These are phyloP conservation scores for Saitoella complicata DNA, from an alignment of 805 yeast species.

Conservation along the genomic window DNA sequence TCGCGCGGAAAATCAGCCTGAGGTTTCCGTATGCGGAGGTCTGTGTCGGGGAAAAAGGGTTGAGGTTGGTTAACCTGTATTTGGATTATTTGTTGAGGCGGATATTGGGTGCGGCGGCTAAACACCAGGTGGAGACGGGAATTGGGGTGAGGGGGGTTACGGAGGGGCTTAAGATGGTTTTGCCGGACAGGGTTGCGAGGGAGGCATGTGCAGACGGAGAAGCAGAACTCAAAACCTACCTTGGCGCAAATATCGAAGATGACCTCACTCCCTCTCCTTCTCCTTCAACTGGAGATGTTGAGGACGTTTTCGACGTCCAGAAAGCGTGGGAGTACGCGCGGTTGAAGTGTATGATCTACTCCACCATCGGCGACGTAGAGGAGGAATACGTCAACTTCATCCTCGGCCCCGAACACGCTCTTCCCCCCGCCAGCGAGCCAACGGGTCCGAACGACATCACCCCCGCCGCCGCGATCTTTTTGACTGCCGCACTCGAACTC, in stretches of 20 bases:
- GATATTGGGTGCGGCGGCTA: not conserved
- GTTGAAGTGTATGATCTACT: slow-evolving; percentile 7
- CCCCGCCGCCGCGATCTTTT: slow-evolving; percentile 5
- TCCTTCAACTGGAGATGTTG: not conserved
- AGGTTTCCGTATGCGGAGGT: too few relatives aligned
- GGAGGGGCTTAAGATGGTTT: not conserved
- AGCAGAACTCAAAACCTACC: slow-evolving; percentile 5
- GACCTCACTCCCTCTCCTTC: slow-evolving; percentile 1
- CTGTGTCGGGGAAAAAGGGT: too few relatives aligned
- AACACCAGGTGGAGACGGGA: too few relatives aligned
- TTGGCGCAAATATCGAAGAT: not conserved
- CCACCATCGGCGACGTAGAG: slow-evolving; percentile 7
- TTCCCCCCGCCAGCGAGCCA: not conserved
- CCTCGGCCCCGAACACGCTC: not conserved
- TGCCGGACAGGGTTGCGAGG: slow-evolving; percentile 5
- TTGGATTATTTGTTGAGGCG: slow-evolving; percentile 2
- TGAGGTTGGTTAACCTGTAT: not conserved
- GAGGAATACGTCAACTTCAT: slow-evolving; percentile 3
- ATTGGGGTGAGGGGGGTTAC: too few relatives aligned
- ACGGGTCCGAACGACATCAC: not conserved
- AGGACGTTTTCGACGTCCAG: not conserved
- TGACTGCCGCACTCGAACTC: slow-evolving; percentile 4
- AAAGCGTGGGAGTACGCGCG: slow-evolving; percentile 6
- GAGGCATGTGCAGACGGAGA: slow-evolving; percentile 6
- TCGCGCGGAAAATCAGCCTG: slow-evolving; percentile 1